Conservation (phyloP, 345 rosid genomes). For the Rhodamnia rubescens region DNA sequence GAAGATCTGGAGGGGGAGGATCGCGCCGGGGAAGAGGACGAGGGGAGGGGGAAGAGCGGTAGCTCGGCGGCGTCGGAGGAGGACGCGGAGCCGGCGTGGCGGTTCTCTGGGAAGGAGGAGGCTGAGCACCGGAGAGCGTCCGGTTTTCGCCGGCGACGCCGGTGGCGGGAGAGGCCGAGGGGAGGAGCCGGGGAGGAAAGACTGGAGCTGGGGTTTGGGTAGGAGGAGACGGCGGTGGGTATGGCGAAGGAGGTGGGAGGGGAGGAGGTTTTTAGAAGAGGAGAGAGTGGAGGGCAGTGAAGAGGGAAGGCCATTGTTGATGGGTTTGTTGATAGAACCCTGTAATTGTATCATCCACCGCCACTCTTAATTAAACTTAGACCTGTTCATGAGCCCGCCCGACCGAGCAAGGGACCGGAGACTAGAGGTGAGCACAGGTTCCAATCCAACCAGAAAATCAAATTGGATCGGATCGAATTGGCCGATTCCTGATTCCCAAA, state of each 20-base stretch:
- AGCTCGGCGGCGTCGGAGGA: constrained; percentile 65
- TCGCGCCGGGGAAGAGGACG: constrained; percentile 90
- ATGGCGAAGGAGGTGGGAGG: neutral
- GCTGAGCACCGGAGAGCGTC: constrained; percentile 1
- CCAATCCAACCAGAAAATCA: too few species aligned
- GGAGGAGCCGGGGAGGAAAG: neutral
- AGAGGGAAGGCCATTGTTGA: neutral
- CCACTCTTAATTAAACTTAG: neutral
- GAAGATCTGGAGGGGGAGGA: constrained; percentile 92
- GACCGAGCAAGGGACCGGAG: too few species aligned
- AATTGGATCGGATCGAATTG: too few species aligned
- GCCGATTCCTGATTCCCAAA: too few species aligned
- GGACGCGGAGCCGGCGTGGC: constrained; percentile 29
- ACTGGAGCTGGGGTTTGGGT: neutral
- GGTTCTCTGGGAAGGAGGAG: constrained; percentile 16
- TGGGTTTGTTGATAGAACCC: neutral
- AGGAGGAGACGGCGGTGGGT: neutral
- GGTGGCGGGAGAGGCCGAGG: neutral
- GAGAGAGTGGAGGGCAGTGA: neutral
- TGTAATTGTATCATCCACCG: neutral
- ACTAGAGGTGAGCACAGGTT: too few species aligned
- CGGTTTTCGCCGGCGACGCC: neutral
- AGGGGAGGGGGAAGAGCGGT: constrained; percentile 81
- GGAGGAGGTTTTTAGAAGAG: neutral
- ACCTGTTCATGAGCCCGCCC: neutral